Percentiles rank a stretch among this genome's conserved stretches.
These are phyloP conservation scores for Wickerhamomyces xylosicus DNA, from an alignment of 805 yeast species.

Conservation along the genomic window DNA sequence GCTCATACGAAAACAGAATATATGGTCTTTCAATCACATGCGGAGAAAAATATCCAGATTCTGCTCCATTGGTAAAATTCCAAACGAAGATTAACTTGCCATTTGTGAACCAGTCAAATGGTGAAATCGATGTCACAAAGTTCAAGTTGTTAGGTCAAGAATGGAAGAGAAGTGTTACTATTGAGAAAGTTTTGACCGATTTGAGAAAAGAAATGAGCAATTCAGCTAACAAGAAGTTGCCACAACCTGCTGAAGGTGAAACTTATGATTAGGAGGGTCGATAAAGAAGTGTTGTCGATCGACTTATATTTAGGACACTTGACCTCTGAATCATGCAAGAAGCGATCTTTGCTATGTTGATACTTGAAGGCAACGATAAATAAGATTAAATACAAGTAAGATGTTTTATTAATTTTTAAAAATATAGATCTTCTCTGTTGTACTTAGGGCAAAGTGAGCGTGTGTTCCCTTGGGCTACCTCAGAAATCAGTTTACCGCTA, in stretches of 20 bases:
- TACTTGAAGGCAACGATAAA: not conserved
- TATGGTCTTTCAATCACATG: constrained; percentile 76
- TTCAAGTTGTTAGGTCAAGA: constrained; percentile 55
- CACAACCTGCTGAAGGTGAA: constrained; percentile 89
- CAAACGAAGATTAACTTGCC: constrained; percentile 83
- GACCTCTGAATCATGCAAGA: no score
- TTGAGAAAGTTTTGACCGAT: constrained; percentile 88
- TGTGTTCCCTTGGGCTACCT: no score
- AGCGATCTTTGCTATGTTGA: not conserved
- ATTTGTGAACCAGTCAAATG: constrained; percentile 66
- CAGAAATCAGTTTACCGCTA: no score
- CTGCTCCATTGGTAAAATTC: constrained; percentile 78
- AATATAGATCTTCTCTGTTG: no score
- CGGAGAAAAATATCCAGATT: constrained; percentile 77
- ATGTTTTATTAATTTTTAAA: no score
- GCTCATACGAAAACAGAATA: constrained; percentile 84
- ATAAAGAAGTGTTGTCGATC: not conserved
- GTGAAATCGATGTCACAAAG: constrained; percentile 37
- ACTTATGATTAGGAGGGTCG: constrained; percentile 34
- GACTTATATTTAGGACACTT: not conserved
- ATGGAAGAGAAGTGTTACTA: constrained; percentile 87
- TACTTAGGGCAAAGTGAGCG: no score
- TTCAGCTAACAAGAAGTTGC: constrained; percentile 68
- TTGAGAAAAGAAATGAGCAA: constrained; percentile 86
- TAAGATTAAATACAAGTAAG: no score